Percentiles rank a stretch among this genome's conserved stretches.
Evolutionary conservation across 2,329 filamentous ascomycete species (phyloP).

Genomic region (Trichophyton schoenleinii): DNA sequence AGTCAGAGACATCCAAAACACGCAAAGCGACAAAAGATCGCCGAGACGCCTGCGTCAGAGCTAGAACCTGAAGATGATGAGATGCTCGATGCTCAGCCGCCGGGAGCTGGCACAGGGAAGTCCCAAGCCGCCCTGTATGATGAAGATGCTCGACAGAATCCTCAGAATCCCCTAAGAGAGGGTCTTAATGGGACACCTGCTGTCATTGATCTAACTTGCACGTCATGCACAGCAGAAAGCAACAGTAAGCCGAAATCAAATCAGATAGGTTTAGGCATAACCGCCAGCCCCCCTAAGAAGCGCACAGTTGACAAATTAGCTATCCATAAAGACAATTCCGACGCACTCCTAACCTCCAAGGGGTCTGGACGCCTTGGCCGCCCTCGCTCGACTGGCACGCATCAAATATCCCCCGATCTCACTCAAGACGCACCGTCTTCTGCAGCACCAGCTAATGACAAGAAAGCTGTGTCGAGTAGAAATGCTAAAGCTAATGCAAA

Average conservation of each 20-base stretch:
- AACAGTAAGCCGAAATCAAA: not conserved
- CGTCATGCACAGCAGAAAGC: not conserved
- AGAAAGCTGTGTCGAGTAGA: not conserved
- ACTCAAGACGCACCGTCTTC: not conserved
- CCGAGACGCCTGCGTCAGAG: not conserved
- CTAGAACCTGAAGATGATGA: not conserved
- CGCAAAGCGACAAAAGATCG: not conserved
- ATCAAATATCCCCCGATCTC: not conserved
- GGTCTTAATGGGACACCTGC: not conserved
- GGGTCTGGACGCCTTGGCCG: not conserved
- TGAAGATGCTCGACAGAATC: not conserved
- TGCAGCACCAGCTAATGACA: not conserved
- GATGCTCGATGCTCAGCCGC: not conserved
- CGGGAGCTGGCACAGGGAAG: not conserved
- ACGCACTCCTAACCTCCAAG: not conserved
- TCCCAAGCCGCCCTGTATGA: not conserved
- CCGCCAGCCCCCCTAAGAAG: constrained; percentile 17
- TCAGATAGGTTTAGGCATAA: constrained; percentile 19
- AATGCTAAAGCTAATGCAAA: not conserved
- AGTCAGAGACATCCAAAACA: not conserved
- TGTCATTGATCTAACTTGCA: not conserved
- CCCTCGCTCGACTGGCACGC: not conserved
- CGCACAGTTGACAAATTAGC: constrained; percentile 1
- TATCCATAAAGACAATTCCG: not conserved
- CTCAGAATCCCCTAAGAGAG: not conserved